Evolutionary conservation across 306 rosid genomes (phyloP).

Genomic region (Psophocarpus tetragonolobus): DNA sequence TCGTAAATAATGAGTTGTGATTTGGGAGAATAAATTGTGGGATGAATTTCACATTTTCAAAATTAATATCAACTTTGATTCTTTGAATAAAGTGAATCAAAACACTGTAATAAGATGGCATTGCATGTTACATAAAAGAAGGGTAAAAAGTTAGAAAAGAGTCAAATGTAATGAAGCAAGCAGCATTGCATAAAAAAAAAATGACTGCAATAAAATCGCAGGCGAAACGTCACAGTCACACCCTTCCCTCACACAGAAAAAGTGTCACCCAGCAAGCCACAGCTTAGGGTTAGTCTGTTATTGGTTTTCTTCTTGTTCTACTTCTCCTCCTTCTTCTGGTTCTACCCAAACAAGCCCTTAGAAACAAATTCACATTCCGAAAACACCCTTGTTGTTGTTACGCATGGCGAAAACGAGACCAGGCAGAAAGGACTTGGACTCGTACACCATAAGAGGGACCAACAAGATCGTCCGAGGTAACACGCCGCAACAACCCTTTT

Average conservation of each 20-base stretch:
- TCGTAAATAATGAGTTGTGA: no score
- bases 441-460: constrained; percentile 1
- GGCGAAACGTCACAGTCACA: constrained; percentile 36
- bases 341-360: background rate
- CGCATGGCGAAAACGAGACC: no score
- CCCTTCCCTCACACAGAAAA: background rate
- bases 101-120: no score
- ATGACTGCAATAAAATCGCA: constrained; percentile 30
- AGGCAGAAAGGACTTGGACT: no score
- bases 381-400: background rate
- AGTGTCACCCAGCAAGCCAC: background rate
- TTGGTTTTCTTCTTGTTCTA: constrained; percentile 11
- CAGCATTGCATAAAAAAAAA: constrained; percentile 4
- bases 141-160: background rate
- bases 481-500: background rate
- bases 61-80: no score
- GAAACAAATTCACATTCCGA: background rate
- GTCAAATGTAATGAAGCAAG: constrained; percentile 15
- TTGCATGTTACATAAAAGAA: no score
- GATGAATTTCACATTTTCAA: no score
- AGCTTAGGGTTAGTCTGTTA: constrained; percentile 30
- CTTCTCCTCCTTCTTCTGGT: background rate
- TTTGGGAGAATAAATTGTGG: no score
- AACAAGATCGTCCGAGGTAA: constrained; percentile 26
- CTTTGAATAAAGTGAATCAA: no score